Conservation (phyloP, 805 yeast species). For the Helenozyma baotianmanensis region DNA sequence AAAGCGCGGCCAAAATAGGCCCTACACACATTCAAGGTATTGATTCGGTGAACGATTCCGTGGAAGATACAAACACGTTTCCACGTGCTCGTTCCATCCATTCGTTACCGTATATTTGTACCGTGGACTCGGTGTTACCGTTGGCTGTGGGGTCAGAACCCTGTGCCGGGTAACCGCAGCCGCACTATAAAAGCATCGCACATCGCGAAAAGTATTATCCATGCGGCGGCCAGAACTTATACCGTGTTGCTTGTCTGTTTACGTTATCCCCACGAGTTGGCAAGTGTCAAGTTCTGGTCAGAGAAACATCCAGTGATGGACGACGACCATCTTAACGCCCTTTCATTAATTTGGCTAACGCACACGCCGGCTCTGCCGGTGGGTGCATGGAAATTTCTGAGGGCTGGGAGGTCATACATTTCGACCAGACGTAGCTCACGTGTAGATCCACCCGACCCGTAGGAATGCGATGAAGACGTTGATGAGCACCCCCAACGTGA, state of each 20-base stretch:
- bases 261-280: constrained; percentile 43
- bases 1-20: too few relatives aligned
- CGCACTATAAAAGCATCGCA: constrained; percentile 8
- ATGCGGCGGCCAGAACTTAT: constrained; percentile 51
- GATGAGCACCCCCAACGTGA: constrained; percentile 64
- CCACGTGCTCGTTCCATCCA: too few relatives aligned
- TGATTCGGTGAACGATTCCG: too few relatives aligned
- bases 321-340: constrained; percentile 45
- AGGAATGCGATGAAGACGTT: constrained; percentile 66
- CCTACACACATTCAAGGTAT: too few relatives aligned
- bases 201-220: constrained; percentile 17
- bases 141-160: too few relatives aligned
- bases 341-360: constrained; percentile 24
- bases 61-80: too few relatives aligned
- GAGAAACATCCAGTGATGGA: constrained; percentile 37
- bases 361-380: constrained; percentile 16
- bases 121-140: too few relatives aligned
- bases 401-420: constrained; percentile 48
- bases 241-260: constrained; percentile 51
- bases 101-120: too few relatives aligned
- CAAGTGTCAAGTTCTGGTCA: constrained; percentile 51
- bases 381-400: constrained; percentile 25
- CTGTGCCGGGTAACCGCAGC: constrained; percentile 13
- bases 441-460: constrained; percentile 24
- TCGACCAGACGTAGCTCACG: neutral